Evolutionary conservation across 768 basidiomycete genomes (phyloP).

Genomic region (Lactarius pseudohatsudake): DNA sequence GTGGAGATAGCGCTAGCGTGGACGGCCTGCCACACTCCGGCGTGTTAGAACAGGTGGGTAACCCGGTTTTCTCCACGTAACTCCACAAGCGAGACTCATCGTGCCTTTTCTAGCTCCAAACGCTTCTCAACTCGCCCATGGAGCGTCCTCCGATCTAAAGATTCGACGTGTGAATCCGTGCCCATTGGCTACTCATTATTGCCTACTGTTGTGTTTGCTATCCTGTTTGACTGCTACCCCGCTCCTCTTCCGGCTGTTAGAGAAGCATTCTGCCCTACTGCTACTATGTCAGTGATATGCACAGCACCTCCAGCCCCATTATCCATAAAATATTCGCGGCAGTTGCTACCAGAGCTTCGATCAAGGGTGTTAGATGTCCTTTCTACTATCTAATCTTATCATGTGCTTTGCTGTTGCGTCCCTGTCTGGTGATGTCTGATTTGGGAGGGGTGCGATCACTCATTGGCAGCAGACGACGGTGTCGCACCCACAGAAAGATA

Average conservation of each 20-base stretch:
- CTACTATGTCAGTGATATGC: conserved; percentile 1
- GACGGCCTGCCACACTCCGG: conserved; percentile 23
- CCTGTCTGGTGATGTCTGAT: background rate
- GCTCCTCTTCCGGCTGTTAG: conserved; percentile 1
- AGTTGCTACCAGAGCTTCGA: background rate
- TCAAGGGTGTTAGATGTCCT: background rate
- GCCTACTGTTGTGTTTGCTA: conserved; percentile 21
- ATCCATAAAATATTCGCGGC: conserved; percentile 4
- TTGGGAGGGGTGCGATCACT: background rate
- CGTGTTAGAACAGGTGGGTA: conserved; percentile 25
- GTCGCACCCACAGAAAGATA: background rate
- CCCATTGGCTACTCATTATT: background rate
- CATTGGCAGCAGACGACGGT: conserved; percentile 1
- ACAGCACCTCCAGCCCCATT: background rate
- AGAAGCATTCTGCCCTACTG: conserved; percentile 1
- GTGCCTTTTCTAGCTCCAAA: conserved; percentile 14
- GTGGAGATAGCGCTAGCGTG: conserved; percentile 24
- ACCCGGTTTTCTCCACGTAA: background rate
- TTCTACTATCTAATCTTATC: conserved; percentile 21
- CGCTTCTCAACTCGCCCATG: conserved; percentile 24
- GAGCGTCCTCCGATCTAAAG: conserved; percentile 19
- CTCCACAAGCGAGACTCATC: background rate
- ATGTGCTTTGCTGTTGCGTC: background rate
- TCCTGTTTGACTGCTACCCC: conserved; percentile 17
- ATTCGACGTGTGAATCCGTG: background rate